Evolutionary conservation across 345 rosid genomes (phyloP), one percentile per base, ranked within the genome.

Genomic region (Linum tenue): DNA sequence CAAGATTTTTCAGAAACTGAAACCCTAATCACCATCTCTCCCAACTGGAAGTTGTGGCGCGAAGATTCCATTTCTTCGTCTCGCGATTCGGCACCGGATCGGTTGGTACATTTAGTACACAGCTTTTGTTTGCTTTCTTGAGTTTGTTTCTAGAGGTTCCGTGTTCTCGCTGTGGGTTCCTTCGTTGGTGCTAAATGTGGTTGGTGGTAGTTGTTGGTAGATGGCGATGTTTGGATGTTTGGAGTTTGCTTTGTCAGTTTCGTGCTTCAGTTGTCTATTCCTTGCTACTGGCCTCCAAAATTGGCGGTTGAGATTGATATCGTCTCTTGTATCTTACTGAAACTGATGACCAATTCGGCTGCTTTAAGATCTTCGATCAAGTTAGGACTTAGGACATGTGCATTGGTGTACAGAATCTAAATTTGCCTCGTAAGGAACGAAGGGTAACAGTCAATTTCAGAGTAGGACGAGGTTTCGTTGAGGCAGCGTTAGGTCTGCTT

Each of bases 21-120:
- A 62, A 55, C 56, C 67, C 63, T 63, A 67, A 44, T 22, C 31
- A 22, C 31, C 31, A 22, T 22, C 31, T 22, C 31, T 22, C 31
- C 31, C 31, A 22, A 22, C 37, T 63, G 10, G 53, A 10, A 11
- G 37, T 37, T 11, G 2, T 11, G 7, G 7, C 43, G 31, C 22
- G 59, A 53, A 56, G 75, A 69, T 73, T 79, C 59, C 59, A 16
- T 56, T 35, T 35, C 35, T 2, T 22, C 8, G 17, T 56, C 36
- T 39, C 39, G 65, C 66, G 55, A 15, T 61, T 71, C 58, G 37
- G 63, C 55, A 62, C 69, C 67, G 36, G 78, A 82, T 79, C 82
- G 72, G 76, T 75, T 1, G 55, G 79, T 82, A 60, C 51, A 36
- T 66, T 9, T 43, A 14, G 58, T 15, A 61, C 66, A 63, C 72